A percentile compares a stretch with the other conserved stretches of the same genome.
Evolutionary conservation across 495 filamentous ascomycete species (phyloP).

Genomic region (Xylaria telfairii): DNA sequence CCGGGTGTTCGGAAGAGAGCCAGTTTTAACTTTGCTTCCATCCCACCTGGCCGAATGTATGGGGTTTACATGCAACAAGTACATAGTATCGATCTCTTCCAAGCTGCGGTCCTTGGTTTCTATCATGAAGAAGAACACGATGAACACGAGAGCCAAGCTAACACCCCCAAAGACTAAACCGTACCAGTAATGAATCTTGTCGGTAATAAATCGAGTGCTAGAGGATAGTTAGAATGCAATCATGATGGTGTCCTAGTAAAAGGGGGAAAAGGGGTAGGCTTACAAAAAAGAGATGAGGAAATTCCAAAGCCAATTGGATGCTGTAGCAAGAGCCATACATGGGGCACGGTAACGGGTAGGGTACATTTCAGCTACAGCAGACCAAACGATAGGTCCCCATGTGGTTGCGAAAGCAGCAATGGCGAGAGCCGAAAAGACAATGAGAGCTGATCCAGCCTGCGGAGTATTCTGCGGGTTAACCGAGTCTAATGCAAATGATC

Average conservation of each 20-base stretch:
- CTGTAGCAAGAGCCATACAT: constrained; percentile 77
- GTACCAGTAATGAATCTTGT: constrained; percentile 77
- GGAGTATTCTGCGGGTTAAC: constrained; percentile 59
- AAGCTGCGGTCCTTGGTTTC: constrained; percentile 62
- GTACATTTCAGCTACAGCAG: constrained; percentile 81
- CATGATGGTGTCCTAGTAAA: neutral
- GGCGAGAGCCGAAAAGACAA: constrained; percentile 84
- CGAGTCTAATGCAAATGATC: constrained; percentile 59
- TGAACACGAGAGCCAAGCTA: constrained; percentile 67
- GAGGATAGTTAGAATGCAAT: neutral
- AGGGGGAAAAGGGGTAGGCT: too few species aligned
- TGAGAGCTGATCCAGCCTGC: constrained; percentile 69
- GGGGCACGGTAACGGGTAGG: constrained; percentile 76
- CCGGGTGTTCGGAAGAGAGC: constrained; percentile 6
- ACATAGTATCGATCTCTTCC: constrained; percentile 83
- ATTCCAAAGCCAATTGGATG: constrained; percentile 90
- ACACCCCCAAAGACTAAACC: constrained; percentile 84
- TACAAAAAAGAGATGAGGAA: constrained; percentile 61
- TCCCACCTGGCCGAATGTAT: constrained; percentile 65
- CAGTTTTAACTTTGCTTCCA: constrained; percentile 36
- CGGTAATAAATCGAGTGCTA: constrained; percentile 74
- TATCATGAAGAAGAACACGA: constrained; percentile 79
- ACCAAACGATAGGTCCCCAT: constrained; percentile 88
- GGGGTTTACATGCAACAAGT: constrained; percentile 72
- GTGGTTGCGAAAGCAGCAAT: constrained; percentile 67